A percentile compares a stretch with the other conserved stretches of the same genome.
Evolutionary conservation across 345 rosid species (phyloP).

Genomic region (Heritiera fomes): DNA sequence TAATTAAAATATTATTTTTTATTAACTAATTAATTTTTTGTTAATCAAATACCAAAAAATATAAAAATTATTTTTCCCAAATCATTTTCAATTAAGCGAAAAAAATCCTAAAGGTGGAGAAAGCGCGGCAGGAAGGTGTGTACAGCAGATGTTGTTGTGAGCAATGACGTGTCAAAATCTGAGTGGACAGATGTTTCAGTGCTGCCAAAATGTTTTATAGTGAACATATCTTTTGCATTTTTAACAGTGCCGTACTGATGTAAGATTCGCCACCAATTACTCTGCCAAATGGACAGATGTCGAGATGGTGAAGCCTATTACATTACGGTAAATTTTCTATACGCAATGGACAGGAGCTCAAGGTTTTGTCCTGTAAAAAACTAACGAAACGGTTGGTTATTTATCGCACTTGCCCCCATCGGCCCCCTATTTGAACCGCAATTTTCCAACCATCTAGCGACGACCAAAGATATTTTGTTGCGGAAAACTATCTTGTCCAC

Average conservation of each 20-base stretch:
- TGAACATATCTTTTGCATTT: background rate
- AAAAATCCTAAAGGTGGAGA: background rate
- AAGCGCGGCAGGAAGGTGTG: background rate
- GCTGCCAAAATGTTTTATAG: background rate
- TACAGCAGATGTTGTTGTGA: background rate
- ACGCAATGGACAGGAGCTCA: background rate
- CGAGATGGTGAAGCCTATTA: background rate
- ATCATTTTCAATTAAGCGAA: no score
- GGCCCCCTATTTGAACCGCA: no score
- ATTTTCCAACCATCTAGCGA: no score
- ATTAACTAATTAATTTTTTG: no score
- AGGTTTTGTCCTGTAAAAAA: no score
- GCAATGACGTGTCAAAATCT: background rate
- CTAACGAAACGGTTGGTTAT: no score
- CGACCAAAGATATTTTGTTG: no score
- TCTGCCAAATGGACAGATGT: background rate
- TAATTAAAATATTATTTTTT: no score
- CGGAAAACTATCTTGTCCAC: no score
- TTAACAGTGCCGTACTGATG: background rate
- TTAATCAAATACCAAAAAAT: no score
- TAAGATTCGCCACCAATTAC: background rate
- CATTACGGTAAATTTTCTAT: background rate
- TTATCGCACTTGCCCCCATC: no score
- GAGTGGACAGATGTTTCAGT: constrained; percentile 8
- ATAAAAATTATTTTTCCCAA: no score